phyloP scores from a whole-genome alignment of 2,329 filamentous ascomycete genomes.

The Ophiostoma ips region DNA sequence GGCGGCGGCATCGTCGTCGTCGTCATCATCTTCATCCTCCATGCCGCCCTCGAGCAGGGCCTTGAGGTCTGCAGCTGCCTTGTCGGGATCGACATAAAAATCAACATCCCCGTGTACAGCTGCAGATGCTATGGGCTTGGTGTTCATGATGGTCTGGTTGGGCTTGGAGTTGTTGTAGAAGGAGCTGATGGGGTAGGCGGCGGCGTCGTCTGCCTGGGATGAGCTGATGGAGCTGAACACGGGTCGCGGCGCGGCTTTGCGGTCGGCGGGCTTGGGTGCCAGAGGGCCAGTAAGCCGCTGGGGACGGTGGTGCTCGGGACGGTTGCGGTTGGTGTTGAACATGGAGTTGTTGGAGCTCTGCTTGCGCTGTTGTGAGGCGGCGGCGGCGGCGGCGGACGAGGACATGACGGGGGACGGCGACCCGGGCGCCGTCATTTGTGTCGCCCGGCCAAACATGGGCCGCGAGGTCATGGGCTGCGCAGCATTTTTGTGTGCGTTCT shows the following conservation, averaged over 20 bases:
- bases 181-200: slow-evolving; percentile 13
- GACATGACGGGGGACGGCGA: slow-evolving; percentile 13
- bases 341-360: slow-evolving; percentile 36
- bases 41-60: slow-evolving; percentile 69
- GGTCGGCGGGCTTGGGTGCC: slow-evolving; percentile 33
- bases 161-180: slow-evolving; percentile 15
- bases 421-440: slow-evolving; percentile 23
- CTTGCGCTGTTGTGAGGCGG: slow-evolving; percentile 37
- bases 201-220: slow-evolving; percentile 14
- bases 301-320: slow-evolving; percentile 43
- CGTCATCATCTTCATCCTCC: slow-evolving; percentile 54
- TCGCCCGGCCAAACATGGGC: slow-evolving; percentile 20
- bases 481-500: background rate
- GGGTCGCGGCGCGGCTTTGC: slow-evolving; percentile 30
- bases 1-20: slow-evolving; percentile 21
- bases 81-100: slow-evolving; percentile 54
- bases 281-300: slow-evolving; percentile 34
- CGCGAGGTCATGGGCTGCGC: slow-evolving; percentile 12
- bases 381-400: slow-evolving; percentile 12
- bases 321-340: slow-evolving; percentile 36
- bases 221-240: slow-evolving; percentile 33
- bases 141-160: background rate
- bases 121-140: background rate
- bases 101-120: slow-evolving; percentile 8
- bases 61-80: slow-evolving; percentile 65